Conservation (phyloP, 73 alveolate genomes). For the Strombidium stylifer region DNA sequence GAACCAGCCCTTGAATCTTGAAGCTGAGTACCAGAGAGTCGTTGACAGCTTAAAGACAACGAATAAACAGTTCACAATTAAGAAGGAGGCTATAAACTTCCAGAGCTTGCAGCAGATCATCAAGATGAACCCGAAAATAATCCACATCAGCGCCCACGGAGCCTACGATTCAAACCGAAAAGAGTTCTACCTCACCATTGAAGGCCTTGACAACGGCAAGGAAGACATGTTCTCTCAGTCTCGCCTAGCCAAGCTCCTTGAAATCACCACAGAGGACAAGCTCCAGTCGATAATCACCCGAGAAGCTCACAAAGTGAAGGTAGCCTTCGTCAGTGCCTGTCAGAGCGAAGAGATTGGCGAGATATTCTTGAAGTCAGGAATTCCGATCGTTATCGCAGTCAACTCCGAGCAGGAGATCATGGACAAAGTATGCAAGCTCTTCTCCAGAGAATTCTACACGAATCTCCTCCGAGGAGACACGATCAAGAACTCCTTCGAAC, state of each 20-base stretch:
- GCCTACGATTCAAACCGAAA: constrained; percentile 37
- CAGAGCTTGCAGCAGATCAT: constrained; percentile 37
- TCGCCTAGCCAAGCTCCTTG: constrained; percentile 48
- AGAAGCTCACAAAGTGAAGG: constrained; percentile 4
- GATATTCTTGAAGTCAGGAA: constrained; percentile 44
- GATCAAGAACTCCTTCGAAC: constrained; percentile 38
- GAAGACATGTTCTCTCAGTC: too few species aligned
- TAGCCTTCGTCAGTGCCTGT: constrained; percentile 68
- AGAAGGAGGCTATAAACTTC: constrained; percentile 61
- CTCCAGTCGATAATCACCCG: constrained; percentile 28
- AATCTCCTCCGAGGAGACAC: constrained; percentile 35
- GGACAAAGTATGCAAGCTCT: constrained; percentile 60
- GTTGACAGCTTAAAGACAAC: constrained; percentile 15
- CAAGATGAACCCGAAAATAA: constrained; percentile 39
- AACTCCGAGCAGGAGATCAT: constrained; percentile 52
- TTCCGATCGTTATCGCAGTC: constrained; percentile 60
- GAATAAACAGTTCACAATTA: constrained; percentile 26
- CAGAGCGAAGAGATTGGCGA: constrained; percentile 61
- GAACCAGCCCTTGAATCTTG: constrained; percentile 40
- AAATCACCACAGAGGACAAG: constrained; percentile 38
- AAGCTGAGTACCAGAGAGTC: constrained; percentile 34
- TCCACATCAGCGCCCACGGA: constrained; percentile 78
- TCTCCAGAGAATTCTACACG: constrained; percentile 54
- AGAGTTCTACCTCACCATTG: constrained; percentile 59
- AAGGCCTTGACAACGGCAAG: constrained; percentile 42